Percentiles rank a stretch among this genome's conserved stretches.
phyloP scores from a whole-genome alignment of 208 protist genomes.

The Trypanosoma scelopori region DNA sequence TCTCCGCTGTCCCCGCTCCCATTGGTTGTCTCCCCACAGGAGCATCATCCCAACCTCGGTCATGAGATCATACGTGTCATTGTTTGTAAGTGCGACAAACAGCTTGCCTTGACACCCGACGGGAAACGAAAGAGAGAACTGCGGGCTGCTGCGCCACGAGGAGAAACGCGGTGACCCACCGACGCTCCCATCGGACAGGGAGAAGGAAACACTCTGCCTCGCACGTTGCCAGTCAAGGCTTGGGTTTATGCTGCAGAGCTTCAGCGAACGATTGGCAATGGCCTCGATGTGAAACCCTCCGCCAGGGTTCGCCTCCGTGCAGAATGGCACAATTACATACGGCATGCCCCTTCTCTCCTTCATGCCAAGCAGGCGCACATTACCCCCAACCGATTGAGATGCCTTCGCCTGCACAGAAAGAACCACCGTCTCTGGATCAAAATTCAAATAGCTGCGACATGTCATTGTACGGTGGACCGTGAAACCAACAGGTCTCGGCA shows the following conservation, averaged over 20 bases:
- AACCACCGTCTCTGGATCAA: conserved; percentile 58
- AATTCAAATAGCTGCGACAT: conserved; percentile 72
- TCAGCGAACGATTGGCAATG: conserved; percentile 55
- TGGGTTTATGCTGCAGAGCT: conserved; percentile 54
- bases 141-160: conserved; percentile 88
- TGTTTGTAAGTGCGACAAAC: conserved; percentile 53
- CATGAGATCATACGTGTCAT: conserved; percentile 37
- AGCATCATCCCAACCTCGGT: conserved; percentile 73
- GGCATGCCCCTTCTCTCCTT: conserved; percentile 75
- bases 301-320: conserved; percentile 17
- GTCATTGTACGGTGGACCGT: conserved; percentile 58
- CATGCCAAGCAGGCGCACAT: conserved; percentile 66
- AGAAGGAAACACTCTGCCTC: conserved; percentile 37
- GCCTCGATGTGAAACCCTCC: conserved; percentile 61
- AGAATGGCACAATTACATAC: conserved; percentile 85
- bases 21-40: conserved; percentile 40
- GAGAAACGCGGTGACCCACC: conserved; percentile 70
- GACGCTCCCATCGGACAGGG: conserved; percentile 48
- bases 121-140: conserved; percentile 72
- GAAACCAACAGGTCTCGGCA: conserved; percentile 56
- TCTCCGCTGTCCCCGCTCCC: conserved; percentile 51
- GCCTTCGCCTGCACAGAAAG: conserved; percentile 22
- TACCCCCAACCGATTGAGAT: conserved; percentile 30
- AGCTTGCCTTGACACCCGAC: conserved; percentile 68
- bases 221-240: conserved; percentile 72